phyloP scores from a whole-genome alignment of 225 moss, liverwort and hornwort genomes.

The Rhytidiadelphus loreus region DNA sequence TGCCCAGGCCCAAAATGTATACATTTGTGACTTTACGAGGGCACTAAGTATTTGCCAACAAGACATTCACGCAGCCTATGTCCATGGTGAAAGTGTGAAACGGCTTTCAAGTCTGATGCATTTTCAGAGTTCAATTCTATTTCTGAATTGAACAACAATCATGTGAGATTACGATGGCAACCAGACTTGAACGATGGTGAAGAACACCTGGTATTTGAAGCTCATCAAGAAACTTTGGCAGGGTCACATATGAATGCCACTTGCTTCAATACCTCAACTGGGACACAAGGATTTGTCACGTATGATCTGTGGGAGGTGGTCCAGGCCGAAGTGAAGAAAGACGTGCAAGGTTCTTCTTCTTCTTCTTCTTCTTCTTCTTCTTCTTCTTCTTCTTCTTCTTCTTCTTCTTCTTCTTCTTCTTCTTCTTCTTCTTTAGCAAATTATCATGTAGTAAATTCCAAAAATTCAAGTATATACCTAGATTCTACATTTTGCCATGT shows the following conservation, averaged over 20 bases:
- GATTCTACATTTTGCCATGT: too few species aligned
- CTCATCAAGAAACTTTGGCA: too few species aligned
- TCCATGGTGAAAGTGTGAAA: background rate
- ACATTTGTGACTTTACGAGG: accelerated
- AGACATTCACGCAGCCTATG: background rate
- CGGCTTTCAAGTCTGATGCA: background rate
- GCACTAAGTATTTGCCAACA: background rate
- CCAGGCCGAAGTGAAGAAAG: background rate
- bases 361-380: too few species aligned
- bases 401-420: too few species aligned
- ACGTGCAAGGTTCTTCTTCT: too few species aligned
- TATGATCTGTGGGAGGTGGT: accelerated
- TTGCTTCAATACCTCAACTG: background rate
- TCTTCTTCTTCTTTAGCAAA: too few species aligned
- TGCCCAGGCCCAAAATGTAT: background rate
- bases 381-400: too few species aligned
- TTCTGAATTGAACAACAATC: background rate
- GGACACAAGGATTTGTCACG: background rate
- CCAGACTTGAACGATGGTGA: background rate
- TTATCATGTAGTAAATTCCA: too few species aligned
- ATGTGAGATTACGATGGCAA: background rate
- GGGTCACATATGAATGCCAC: background rate
- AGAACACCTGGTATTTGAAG: too few species aligned
- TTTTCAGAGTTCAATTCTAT: background rate
- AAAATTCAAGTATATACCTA: too few species aligned